Evolutionary conservation across 805 yeast species (phyloP), one percentile per base, ranked within the genome.

Genomic region (Starmerella riodocensis): DNA sequence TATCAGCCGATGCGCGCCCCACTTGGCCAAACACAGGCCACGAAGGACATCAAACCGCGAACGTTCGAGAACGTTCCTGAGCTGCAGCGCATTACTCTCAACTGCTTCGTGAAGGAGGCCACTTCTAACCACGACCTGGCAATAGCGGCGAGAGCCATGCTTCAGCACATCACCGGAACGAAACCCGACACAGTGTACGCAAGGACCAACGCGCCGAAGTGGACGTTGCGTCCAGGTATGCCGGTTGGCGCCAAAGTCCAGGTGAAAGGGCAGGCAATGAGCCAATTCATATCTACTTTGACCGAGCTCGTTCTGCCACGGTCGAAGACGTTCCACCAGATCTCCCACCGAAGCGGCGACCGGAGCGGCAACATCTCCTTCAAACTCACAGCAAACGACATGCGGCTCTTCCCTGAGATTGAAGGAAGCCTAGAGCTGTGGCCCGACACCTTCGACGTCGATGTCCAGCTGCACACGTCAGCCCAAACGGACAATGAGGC

Each of bases 301-400:
- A 76, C 93, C 1, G 98, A 91, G 62, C 64, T 93, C 47, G 97
- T 91, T 16, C 69, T 91, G 52, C 98, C 99, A 34, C 74, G 94
- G 60, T 74, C 86, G 41, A 78, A 93, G 70, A 83, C 84, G 36
- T 91, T 81, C 61, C 65, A 66, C 48, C 96, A 96, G 36, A 66
- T 91, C 37, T 70, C 74, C 24, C 74, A 74, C 60, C 66, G 70
- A 32, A 65, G 85, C 4, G 98, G 97, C 45, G 96, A 86, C 59
- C 67, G 70, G 39, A 71, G 68, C 53, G 99, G 98, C 42, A 81
- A 83, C 58, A 71, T 93, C 42, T 70, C 91, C 8, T 76, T 91
- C 55, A 95, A 95, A 32, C 61, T 91, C 51, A 73, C 71, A 29
- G 74, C 82, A 2, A 82, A 78, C 39, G 84, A 82, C 52, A 73